A percentile compares a stretch with the other conserved stretches of the same genome.
phyloP scores from a whole-genome alignment of 1,284 basidiomycete species.

The Heterobasidion parviporum region DNA sequence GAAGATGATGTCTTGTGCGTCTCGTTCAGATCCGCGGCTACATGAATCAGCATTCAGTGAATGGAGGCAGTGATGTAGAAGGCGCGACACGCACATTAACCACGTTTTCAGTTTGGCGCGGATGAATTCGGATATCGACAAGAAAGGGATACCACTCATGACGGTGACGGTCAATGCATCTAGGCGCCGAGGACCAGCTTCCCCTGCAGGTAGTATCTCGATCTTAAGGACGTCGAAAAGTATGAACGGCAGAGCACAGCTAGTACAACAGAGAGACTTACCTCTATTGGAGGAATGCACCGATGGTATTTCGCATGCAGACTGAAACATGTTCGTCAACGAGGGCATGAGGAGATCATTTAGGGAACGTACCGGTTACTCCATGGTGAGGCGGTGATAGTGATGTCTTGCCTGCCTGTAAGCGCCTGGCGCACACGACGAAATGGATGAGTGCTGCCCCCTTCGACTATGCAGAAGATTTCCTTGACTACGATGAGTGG shows the following conservation, averaged over 20 bases:
- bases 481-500: conserved; percentile 27
- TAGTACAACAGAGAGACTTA: conserved; percentile 11
- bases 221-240: conserved; percentile 36
- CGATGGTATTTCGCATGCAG: conserved; percentile 29
- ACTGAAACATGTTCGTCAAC: conserved; percentile 14
- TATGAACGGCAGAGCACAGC: background rate
- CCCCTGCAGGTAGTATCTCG: conserved; percentile 72
- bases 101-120: conserved; percentile 72
- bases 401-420: conserved; percentile 31
- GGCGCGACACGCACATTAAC: conserved; percentile 38
- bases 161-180: conserved; percentile 56
- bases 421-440: conserved; percentile 47
- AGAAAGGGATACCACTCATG: conserved; percentile 62
- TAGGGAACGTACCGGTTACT: conserved; percentile 34
- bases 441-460: conserved; percentile 41
- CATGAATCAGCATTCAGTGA: background rate
- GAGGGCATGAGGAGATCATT: conserved; percentile 2
- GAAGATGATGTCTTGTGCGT: conserved; percentile 67
- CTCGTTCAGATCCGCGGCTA: conserved; percentile 47
- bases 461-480: conserved; percentile 50
- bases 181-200: conserved; percentile 66
- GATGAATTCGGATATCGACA: conserved; percentile 72
- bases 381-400: conserved; percentile 41
- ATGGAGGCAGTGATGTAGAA: background rate
- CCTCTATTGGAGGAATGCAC: conserved; percentile 28